Conservation (phyloP, 2,329 filamentous ascomycete genomes). For the Hypoxylon sp. region DNA sequence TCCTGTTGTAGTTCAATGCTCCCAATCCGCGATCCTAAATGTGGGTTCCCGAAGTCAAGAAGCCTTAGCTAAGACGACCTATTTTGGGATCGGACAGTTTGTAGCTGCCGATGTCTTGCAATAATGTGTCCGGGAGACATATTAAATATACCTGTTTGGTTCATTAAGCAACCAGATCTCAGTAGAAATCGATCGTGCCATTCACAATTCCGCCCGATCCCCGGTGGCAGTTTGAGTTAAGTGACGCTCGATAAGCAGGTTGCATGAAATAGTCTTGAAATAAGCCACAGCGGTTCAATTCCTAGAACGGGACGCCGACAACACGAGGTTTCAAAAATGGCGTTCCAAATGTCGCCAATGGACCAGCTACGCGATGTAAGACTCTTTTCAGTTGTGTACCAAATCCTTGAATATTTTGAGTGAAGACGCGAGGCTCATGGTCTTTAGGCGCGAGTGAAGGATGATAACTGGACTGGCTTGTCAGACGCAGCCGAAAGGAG, state of each 20-base stretch:
- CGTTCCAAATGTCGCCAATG: constrained; percentile 33
- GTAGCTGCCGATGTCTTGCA: constrained; percentile 21
- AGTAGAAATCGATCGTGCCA: background rate
- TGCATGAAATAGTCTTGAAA: constrained; percentile 32
- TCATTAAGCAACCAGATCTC: background rate
- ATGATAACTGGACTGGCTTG: constrained; percentile 57
- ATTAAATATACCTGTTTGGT: constrained; percentile 1
- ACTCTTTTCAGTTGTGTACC: background rate
- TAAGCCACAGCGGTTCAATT: background rate
- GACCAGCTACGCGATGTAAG: constrained; percentile 45
- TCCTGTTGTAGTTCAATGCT: constrained; percentile 2
- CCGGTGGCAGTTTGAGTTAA: background rate
- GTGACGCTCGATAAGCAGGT: constrained; percentile 43
- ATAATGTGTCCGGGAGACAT: constrained; percentile 12
- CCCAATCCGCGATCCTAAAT: background rate
- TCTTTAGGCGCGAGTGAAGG: constrained; percentile 43
- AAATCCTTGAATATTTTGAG: background rate
- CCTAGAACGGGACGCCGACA: background rate
- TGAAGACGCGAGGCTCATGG: constrained; percentile 5
- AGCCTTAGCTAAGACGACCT: constrained; percentile 3
- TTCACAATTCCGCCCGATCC: background rate
- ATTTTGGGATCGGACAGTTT: constrained; percentile 23
- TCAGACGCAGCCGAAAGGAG: constrained; percentile 52
- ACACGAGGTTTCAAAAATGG: constrained; percentile 13
- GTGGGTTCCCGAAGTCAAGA: constrained; percentile 12